phyloP scores from a whole-genome alignment of 345 rosid genomes.

The Raphanus raphanistrum region DNA sequence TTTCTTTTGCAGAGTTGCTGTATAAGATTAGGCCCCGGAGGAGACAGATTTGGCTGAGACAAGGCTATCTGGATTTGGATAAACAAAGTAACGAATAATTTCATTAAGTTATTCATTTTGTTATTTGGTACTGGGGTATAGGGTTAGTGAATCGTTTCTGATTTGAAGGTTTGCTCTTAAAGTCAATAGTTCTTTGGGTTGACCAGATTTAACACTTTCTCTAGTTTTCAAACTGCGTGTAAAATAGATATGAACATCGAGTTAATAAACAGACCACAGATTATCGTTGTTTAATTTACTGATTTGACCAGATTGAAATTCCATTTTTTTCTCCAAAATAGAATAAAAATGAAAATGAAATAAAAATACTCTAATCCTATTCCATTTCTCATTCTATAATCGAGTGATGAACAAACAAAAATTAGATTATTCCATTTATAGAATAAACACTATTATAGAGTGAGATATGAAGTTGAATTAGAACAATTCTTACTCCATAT shows the following conservation, averaged over 20 bases:
- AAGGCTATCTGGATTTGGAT: conserved; percentile 16
- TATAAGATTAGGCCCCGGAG: not conserved
- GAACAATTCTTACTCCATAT: too few species aligned
- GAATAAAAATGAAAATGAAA: too few species aligned
- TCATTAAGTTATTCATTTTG: conserved; percentile 20
- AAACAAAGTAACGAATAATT: conserved; percentile 9
- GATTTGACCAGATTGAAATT: not conserved
- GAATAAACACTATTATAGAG: too few species aligned
- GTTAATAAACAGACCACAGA: not conserved
- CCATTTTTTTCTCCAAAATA: too few species aligned
- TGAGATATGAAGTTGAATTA: too few species aligned
- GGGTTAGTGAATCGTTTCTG: not conserved
- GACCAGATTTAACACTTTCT: not conserved
- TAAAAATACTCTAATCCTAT: too few species aligned
- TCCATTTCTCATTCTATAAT: too few species aligned
- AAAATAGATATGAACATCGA: not conserved
- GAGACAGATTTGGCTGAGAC: not conserved
- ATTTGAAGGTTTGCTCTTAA: not conserved
- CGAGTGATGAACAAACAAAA: too few species aligned
- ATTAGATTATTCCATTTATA: too few species aligned
- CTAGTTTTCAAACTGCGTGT: not conserved
- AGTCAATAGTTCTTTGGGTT: not conserved
- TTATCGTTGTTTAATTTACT: not conserved
- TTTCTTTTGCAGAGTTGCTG: conserved; percentile 25
- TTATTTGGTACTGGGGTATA: not conserved